Evolutionary conservation across 495 filamentous ascomycete genomes (phyloP).

Genomic region (Tuber aestivum): DNA sequence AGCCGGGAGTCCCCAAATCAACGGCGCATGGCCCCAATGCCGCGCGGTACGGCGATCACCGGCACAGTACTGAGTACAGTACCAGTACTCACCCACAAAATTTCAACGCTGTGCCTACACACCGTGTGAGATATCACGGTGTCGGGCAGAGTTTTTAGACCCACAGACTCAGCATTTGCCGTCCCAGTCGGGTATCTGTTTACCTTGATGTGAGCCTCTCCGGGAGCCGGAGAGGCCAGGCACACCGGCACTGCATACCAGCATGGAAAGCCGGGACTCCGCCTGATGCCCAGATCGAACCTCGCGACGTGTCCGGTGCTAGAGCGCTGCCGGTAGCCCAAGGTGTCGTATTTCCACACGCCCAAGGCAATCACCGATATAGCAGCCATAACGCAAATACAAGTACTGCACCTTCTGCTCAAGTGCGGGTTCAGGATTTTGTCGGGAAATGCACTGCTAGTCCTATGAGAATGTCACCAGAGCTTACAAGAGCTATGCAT

Average conservation of each 20-base stretch:
- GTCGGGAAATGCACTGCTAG: background rate
- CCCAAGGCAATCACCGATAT: background rate
- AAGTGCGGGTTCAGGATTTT: background rate
- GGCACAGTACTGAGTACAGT: no score
- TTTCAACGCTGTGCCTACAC: background rate
- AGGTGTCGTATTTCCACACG: background rate
- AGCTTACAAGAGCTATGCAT: background rate
- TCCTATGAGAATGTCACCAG: background rate
- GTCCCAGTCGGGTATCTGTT: background rate
- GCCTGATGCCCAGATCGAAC: background rate
- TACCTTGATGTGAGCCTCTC: background rate
- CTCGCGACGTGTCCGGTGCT: background rate
- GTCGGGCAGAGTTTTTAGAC: background rate
- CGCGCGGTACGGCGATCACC: background rate
- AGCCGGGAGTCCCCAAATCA: background rate
- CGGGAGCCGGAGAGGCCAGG: background rate
- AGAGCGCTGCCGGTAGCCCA: background rate
- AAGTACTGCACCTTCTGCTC: background rate
- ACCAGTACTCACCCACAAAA: background rate
- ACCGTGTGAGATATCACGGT: background rate
- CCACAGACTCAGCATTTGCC: background rate
- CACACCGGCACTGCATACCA: background rate
- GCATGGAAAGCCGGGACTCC: background rate
- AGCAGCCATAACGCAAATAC: background rate
- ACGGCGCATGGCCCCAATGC: background rate